These are phyloP conservation scores for Blechomonas ayalai DNA, from an alignment of 208 protist species.

Conservation along the genomic window DNA sequence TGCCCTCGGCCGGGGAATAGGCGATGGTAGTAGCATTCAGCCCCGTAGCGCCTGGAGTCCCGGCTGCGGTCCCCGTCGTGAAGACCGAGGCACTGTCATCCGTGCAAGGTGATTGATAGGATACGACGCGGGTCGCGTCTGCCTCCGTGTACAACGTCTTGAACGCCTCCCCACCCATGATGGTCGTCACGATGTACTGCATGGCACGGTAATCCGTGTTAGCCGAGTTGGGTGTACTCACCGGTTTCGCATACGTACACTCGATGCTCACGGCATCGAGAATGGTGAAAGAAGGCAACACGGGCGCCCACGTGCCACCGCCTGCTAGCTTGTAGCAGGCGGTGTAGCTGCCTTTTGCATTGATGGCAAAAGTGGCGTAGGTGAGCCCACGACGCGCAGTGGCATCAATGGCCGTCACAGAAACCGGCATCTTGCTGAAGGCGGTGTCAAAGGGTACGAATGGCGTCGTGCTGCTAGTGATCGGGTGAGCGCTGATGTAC, in stretches of 20 bases:
- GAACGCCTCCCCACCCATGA: slow-evolving; percentile 19
- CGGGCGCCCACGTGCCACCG: slow-evolving; percentile 79
- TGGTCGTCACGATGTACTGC: slow-evolving; percentile 65
- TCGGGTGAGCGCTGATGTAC: slow-evolving; percentile 38
- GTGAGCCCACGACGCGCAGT: slow-evolving; percentile 19
- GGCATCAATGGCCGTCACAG: slow-evolving; percentile 28
- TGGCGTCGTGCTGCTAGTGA: slow-evolving; percentile 26
- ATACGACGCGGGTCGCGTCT: slow-evolving; percentile 60
- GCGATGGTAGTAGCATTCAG: slow-evolving; percentile 21
- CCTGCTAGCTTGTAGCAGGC: slow-evolving; percentile 66
- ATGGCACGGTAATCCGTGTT: slow-evolving; percentile 34
- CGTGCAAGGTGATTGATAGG: slow-evolving; percentile 46
- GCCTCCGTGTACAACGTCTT: slow-evolving; percentile 8
- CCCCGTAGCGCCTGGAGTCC: slow-evolving; percentile 2
- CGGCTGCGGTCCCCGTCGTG: slow-evolving; percentile 10
- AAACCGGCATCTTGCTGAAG: slow-evolving; percentile 50
- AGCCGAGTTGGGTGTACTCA: slow-evolving; percentile 29
- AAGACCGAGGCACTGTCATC: slow-evolving; percentile 47
- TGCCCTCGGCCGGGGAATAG: slow-evolving; percentile 40
- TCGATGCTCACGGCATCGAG: slow-evolving; percentile 16
- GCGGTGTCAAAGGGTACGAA: slow-evolving; percentile 57
- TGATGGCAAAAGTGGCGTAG: slow-evolving; percentile 40
- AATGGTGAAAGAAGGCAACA: slow-evolving; percentile 45
- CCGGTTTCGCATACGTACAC: slow-evolving; percentile 15
- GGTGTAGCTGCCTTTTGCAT: slow-evolving; percentile 28